Evolutionary conservation across 768 basidiomycete species (phyloP).

Genomic region (Boletus barrowsii): DNA sequence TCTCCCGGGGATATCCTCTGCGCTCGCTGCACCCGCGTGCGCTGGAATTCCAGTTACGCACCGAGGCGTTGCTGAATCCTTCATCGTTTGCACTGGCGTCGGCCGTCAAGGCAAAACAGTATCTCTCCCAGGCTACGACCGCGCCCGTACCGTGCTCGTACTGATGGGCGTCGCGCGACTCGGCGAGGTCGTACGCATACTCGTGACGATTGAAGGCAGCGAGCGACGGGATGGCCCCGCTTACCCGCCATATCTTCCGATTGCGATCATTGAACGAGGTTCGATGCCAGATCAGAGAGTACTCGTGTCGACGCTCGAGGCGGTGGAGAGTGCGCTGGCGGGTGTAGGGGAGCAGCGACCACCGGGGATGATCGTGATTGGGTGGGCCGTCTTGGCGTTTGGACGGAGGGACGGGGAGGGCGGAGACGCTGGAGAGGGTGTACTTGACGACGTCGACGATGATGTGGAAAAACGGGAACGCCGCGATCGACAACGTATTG

Average conservation of each 20-base stretch:
- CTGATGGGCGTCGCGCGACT: constrained; percentile 96
- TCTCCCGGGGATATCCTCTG: constrained; percentile 87
- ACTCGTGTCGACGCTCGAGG: constrained; percentile 69
- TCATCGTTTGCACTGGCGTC: constrained; percentile 92
- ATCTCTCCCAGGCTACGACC: constrained; percentile 82
- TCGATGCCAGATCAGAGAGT: constrained; percentile 91
- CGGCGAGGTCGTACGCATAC: constrained; percentile 60
- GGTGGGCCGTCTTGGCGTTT: constrained; percentile 84
- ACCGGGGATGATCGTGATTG: constrained; percentile 94
- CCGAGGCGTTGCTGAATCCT: constrained; percentile 86
- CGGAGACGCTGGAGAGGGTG: constrained; percentile 55
- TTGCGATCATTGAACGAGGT: constrained; percentile 94
- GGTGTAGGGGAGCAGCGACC: constrained; percentile 82
- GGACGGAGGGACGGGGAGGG: constrained; percentile 35
- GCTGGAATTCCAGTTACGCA: constrained; percentile 94
- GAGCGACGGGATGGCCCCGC: constrained; percentile 49
- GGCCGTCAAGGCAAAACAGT: constrained; percentile 83
- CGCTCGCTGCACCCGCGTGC: constrained; percentile 85
- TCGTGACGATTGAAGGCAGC: constrained; percentile 35
- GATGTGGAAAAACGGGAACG: constrained; percentile 12
- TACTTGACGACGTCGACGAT: constrained; percentile 59
- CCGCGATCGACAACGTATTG: constrained; percentile 42
- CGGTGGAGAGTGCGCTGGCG: constrained; percentile 69
- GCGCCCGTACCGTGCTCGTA: constrained; percentile 75
- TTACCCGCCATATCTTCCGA: constrained; percentile 77